Percentiles rank a stretch among this genome's conserved stretches.
phyloP scores from a whole-genome alignment of 257 asterid genomes.

The Jasminum sambac region DNA sequence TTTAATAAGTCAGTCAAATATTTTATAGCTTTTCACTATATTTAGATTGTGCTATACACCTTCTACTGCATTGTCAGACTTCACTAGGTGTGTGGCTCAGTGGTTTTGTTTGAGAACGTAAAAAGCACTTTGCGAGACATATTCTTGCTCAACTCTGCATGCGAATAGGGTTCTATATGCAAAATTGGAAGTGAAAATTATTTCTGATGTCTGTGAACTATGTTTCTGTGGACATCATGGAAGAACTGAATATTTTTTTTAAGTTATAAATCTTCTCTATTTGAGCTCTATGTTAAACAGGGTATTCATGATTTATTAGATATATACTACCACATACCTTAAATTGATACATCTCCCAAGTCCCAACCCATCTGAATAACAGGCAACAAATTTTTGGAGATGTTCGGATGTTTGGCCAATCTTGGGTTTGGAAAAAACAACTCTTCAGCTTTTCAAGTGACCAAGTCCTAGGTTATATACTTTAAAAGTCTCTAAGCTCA shows the following conservation, averaged over 20 bases:
- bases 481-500: no score
- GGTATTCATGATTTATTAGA: background rate
- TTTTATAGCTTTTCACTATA: conserved; percentile 13
- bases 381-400: background rate
- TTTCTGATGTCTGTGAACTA: background rate
- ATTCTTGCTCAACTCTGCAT: background rate
- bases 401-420: background rate
- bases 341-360: background rate
- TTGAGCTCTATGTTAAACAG: background rate
- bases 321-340: background rate
- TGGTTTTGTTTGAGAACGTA: no score
- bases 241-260: background rate
- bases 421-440: background rate
- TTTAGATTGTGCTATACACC: background rate
- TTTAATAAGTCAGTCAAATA: conserved; percentile 2
- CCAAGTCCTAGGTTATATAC: no score
- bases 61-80: conserved; percentile 15
- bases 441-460: background rate
- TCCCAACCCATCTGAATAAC: background rate
- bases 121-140: no score
- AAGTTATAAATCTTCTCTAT: background rate
- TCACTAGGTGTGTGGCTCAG: no score
- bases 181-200: background rate
- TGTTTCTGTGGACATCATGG: background rate
- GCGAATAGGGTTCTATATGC: background rate